Percentiles rank a stretch among this genome's conserved stretches.
phyloP scores from a whole-genome alignment of 2,329 filamentous ascomycete genomes.

The Colletotrichum sp. region DNA sequence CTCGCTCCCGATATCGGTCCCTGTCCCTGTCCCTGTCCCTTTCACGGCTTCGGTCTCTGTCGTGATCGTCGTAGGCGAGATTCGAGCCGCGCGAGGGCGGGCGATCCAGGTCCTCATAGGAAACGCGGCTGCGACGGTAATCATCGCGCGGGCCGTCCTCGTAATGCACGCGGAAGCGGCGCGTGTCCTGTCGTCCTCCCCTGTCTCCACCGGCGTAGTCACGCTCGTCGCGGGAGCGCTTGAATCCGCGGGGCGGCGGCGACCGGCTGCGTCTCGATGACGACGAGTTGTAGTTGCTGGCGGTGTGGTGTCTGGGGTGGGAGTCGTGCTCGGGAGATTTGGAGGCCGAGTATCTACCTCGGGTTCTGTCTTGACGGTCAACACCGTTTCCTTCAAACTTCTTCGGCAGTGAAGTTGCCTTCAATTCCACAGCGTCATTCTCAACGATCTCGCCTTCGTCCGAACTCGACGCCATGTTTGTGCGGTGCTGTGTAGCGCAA shows the following conservation, averaged over 20 bases:
- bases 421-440: slow-evolving; percentile 66
- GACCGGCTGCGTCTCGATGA: slow-evolving; percentile 47
- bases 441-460: slow-evolving; percentile 90
- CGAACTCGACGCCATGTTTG: slow-evolving; percentile 59
- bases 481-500: neutral
- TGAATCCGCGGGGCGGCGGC: slow-evolving; percentile 64
- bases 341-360: slow-evolving; percentile 60
- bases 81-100: slow-evolving; percentile 46
- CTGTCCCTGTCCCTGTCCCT: slow-evolving; percentile 35
- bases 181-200: slow-evolving; percentile 53
- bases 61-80: slow-evolving; percentile 56
- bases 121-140: slow-evolving; percentile 50
- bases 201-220: slow-evolving; percentile 44
- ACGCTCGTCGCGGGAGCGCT: slow-evolving; percentile 70
- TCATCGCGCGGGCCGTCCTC: slow-evolving; percentile 59
- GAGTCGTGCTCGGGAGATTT: slow-evolving; percentile 60
- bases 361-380: slow-evolving; percentile 91
- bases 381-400: slow-evolving; percentile 79
- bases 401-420: slow-evolving; percentile 87
- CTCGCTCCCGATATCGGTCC: slow-evolving; percentile 16
- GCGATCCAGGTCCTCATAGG: slow-evolving; percentile 64
- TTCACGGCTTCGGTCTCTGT: slow-evolving; percentile 45
- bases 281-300: slow-evolving; percentile 29
- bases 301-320: slow-evolving; percentile 36
- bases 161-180: slow-evolving; percentile 67